These are phyloP conservation scores for Echinochloa phyllopogon DNA, from an alignment of 176 grass and related monocot genomes.

Conservation along the genomic window DNA sequence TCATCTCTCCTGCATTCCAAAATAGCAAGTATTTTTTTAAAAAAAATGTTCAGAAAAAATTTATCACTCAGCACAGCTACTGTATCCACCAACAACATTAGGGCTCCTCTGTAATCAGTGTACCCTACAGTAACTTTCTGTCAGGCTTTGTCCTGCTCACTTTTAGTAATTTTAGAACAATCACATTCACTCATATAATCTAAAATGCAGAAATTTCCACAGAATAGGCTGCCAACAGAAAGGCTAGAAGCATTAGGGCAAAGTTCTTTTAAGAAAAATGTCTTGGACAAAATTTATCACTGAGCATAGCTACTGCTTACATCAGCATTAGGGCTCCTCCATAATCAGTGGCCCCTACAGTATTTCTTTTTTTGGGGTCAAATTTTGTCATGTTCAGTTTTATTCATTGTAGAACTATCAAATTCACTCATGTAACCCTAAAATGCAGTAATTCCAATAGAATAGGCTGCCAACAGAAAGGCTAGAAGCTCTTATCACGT, in stretches of 20 bases:
- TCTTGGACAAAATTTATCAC: neutral
- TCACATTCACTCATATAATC: neutral
- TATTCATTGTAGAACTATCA: neutral
- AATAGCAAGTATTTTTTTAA: constrained; percentile 4
- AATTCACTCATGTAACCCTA: neutral
- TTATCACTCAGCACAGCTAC: neutral
- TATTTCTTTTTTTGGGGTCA: neutral
- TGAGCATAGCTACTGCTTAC: neutral
- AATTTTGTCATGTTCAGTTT: neutral
- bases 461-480: neutral
- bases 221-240: neutral
- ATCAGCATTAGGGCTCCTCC: neutral
- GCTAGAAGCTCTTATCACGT: neutral
- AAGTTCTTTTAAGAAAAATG: neutral
- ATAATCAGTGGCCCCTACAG: neutral
- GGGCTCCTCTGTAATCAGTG: neutral
- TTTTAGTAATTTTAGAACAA: neutral
- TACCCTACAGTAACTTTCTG: neutral
- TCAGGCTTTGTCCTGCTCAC: neutral
- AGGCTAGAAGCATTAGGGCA: neutral
- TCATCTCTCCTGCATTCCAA: constrained; percentile 85
- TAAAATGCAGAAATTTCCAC: neutral
- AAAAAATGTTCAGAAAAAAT: neutral
- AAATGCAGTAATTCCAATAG: neutral
- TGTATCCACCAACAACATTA: neutral